Evolutionary conservation across 2,329 filamentous ascomycete species (phyloP), one percentile per base, ranked within the genome.

Genomic region (Colletotrichum abscissum): DNA sequence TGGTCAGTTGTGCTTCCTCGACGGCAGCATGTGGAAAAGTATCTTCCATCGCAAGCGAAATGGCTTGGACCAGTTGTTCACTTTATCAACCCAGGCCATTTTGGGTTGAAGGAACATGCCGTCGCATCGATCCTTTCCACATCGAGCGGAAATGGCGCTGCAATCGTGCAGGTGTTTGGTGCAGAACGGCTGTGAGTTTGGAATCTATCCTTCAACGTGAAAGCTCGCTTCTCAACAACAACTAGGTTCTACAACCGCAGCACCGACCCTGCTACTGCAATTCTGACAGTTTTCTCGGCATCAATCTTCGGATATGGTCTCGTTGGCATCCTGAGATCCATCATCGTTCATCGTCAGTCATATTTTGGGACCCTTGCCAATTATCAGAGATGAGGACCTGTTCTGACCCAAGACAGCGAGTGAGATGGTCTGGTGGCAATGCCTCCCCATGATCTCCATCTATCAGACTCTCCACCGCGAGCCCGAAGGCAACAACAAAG

Each of bases 401-500:
- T 19, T 11, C 59, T 74, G 12, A 72, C 46, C 0, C 1, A 22
- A 3, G 1, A 1, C 5, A 74, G 69, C 72, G 1, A 74, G 72
- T 16, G 69, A 74, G 19, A 74, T 74, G 69, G 72, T 72, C 4
- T 74, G 72, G 72, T 74, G 72, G 72, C 72, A 72, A 24, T 72
- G 72, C 26, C 68, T 74, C 3, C 72, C 72, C 4, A 74, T 72
- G 72, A 67, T 74, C 19, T 72, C 69, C 35, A 72, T 72, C 55
- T 74, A 68, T 19, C 72, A 74, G 28, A 74, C 72, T 1, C 69
- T 74, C 28, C 69, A 74, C 30, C 69, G 72, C 16, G 69, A 74
- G 24, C 59, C 72, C 4, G 38, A 65, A n/a, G 72, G 69, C 5
- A 65, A 56, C 28, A 74, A 72, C 49, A 24, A 49, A 6, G 55